These are phyloP conservation scores for Fusarium protoensiforme DNA, from an alignment of 2,329 filamentous ascomycete species.

Conservation along the genomic window DNA sequence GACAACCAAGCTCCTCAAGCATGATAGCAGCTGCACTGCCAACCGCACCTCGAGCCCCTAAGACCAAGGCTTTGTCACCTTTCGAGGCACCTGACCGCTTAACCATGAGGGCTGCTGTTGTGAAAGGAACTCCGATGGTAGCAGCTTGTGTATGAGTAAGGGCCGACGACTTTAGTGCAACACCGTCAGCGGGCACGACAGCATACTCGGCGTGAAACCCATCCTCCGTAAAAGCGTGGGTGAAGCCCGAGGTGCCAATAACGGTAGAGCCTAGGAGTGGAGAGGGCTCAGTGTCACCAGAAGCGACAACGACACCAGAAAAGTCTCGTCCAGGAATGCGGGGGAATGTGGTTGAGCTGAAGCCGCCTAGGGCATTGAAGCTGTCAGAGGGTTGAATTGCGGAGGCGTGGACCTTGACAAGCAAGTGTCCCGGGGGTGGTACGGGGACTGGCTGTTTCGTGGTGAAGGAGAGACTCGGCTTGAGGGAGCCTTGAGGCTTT, in stretches of 20 bases:
- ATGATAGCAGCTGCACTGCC: not conserved
- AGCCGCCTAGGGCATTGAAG: not conserved
- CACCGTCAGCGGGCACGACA: not conserved
- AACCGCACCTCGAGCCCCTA: not conserved
- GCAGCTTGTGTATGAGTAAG: not conserved
- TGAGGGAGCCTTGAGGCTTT: not conserved
- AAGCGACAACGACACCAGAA: not conserved
- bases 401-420: not conserved
- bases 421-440: not conserved
- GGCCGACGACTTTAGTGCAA: not conserved
- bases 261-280: not conserved
- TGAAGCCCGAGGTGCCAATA: not conserved
- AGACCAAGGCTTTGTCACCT: not conserved
- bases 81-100: not conserved
- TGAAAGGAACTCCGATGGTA: not conserved
- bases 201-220: not conserved
- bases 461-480: not conserved
- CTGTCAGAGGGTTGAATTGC: not conserved
- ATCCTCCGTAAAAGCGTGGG: not conserved
- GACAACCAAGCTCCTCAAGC: not conserved
- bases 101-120: not conserved
- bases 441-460: not conserved
- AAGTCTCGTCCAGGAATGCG: not conserved
- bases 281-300: not conserved
- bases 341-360: not conserved